Percentiles rank a stretch among this genome's conserved stretches.
Evolutionary conservation across 2,329 filamentous ascomycete genomes (phyloP).

Genomic region (Basipetospora chlamydospora): DNA sequence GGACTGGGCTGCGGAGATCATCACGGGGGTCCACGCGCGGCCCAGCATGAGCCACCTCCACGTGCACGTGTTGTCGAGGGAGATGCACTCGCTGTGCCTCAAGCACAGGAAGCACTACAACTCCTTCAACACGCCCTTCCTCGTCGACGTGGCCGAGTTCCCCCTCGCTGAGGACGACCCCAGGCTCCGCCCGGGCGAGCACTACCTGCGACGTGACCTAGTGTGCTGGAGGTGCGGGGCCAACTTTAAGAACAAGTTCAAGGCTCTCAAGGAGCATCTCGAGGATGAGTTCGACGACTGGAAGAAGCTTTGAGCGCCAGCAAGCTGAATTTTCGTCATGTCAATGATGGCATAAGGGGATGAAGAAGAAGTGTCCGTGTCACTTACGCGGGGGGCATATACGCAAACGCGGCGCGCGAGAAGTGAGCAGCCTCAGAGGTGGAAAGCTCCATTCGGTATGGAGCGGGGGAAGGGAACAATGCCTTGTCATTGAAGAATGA

Average conservation of each 20-base stretch:
- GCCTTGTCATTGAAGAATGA: too few species aligned
- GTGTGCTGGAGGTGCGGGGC: constrained; percentile 72
- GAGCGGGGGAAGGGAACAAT: too few species aligned
- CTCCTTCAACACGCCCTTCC: constrained; percentile 75
- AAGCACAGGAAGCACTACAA: constrained; percentile 84
- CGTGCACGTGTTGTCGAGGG: constrained; percentile 70
- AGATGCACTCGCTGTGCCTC: constrained; percentile 58
- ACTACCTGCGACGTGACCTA: constrained; percentile 52
- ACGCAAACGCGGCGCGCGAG: too few species aligned
- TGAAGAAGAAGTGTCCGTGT: too few species aligned
- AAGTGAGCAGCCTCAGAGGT: too few species aligned
- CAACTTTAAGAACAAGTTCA: constrained; percentile 62
- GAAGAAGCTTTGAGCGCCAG: constrained; percentile 40
- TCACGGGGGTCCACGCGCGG: constrained; percentile 68
- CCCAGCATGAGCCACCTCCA: constrained; percentile 91
- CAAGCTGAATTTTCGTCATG: too few species aligned
- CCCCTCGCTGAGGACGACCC: constrained; percentile 54
- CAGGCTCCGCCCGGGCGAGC: constrained; percentile 40
- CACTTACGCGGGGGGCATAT: too few species aligned
- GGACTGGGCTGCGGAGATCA: constrained; percentile 64
- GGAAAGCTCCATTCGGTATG: too few species aligned
- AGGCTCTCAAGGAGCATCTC: constrained; percentile 61
- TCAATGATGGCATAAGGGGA: too few species aligned
- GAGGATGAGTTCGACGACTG: constrained; percentile 60
- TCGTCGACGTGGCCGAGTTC: constrained; percentile 66